Evolutionary conservation across 2,329 filamentous ascomycete species (phyloP), one percentile per base, ranked within the genome.

Genomic region (Calonectria fujianensis): DNA sequence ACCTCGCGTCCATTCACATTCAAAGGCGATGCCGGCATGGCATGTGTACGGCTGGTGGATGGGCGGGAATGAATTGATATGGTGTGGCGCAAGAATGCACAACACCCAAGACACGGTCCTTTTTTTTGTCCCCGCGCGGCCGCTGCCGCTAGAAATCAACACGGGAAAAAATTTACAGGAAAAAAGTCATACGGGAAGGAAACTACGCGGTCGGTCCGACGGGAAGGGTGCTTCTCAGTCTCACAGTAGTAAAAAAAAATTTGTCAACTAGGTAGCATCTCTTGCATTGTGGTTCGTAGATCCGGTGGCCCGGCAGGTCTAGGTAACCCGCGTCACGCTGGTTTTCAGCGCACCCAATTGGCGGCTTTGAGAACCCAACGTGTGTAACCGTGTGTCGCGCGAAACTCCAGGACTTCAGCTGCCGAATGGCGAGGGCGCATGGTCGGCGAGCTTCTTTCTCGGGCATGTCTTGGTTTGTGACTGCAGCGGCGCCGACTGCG

Each of bases 1-100:
- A 13, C 48, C 20, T 11, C 14, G 27, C 48, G 61, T n/a, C 73
- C 73, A 61, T 66, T 75, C 66, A 75, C 66, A 61, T 32, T 67
- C 61, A 32, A 45, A 67, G 61, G 75, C 70, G 73, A 76, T 75
- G 73, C 74, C 75, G 75, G 75, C 59, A 31, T 61, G 37, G 72
- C 41, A 65, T 39, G 67, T 51, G 24, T 59, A 13, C 32, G 50
- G 52, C 51, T 29, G 32, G 45, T 59, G 50, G 63, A 50, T 63
- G 64, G 52, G 48, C 41, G 51, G 63, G 48, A 66, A 73, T 51
- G 41, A 32, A 24, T 45, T n/a, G 51, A 57, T 57, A 31, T 45
- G 37, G 48, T 70, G 69, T 70, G 69, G 57, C 24, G 59, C 8
- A 64, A 31, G 27, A 54, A 65, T 5, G 35, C 32, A 54, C 57